Evolutionary conservation across 805 yeast species (phyloP), one percentile per base, ranked within the genome.

Genomic region (Candida silvatica): DNA sequence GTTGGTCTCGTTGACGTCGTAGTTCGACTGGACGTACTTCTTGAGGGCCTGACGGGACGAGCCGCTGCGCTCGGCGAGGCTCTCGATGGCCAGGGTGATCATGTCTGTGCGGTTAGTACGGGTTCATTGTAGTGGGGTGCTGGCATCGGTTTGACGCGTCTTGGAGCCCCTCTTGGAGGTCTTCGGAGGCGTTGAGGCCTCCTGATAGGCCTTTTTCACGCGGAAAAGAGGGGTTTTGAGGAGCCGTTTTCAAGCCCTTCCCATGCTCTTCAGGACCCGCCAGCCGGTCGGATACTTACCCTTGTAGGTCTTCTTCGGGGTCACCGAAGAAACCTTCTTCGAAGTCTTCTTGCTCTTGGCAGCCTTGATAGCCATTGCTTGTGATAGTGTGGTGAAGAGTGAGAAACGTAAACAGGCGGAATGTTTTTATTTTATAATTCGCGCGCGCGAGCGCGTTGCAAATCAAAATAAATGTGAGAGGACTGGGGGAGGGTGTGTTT

Each of bases 31-130:
- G 45, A 86, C 77, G 60, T 75, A 83, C 61, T 85, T 85, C 71
- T 86, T 87, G 53, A 87, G 67, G 9, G 92, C 90, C 58, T 81
- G 90, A 59, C 95, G 88, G 49, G 87, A 72, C 31, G 86, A 75
- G 37, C 95, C 95, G 42, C 71, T 80, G 62, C 94, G 77, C 53
- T 82, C 88, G 50, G 81, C 80, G 51, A 85, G 69, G 33, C 80
- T 66, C 27, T 67, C 53, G 44, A 85, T 67, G 34, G 90, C 94
- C 40, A 80, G 74, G 51, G 67, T 67, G 56, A 77, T 74, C 74
- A 76, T 69, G 40, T 77, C 82, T 72, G 32, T 27, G 35, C 30
- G 25, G 19, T 9, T 20, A 14, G 17, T 29, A 24, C 5, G 12
- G 22, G 18, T 14, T 30, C 17, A 17, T 17, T 17, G 25, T 17